Evolutionary conservation across 176 grass and related monocot species (phyloP).

Genomic region (Ensete glaucum): DNA sequence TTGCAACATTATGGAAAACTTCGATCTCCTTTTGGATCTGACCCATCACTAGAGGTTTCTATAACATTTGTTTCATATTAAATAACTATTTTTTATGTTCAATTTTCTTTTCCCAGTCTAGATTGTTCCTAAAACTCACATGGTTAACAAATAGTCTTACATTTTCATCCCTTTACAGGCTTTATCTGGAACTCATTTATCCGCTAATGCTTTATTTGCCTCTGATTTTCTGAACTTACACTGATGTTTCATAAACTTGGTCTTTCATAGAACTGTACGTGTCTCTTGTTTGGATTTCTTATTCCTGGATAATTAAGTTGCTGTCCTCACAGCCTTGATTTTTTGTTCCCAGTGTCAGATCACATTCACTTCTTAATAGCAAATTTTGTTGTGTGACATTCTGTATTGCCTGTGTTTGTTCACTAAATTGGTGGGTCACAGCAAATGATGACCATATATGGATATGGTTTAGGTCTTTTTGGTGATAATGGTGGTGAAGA

Average conservation of each 20-base stretch:
- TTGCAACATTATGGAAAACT: slow-evolving; percentile 93
- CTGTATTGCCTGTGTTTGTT: no score
- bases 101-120: neutral
- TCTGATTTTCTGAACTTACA: neutral
- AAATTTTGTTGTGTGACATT: no score
- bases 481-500: neutral
- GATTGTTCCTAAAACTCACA: slow-evolving; percentile 3
- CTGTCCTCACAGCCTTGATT: no score
- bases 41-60: slow-evolving; percentile 67
- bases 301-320: neutral
- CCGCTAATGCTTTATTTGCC: neutral
- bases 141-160: neutral
- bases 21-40: slow-evolving; percentile 85
- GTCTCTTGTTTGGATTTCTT: neutral
- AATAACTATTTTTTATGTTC: neutral
- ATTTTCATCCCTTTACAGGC: neutral
- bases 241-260: neutral
- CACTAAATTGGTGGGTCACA: no score
- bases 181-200: neutral
- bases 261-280: neutral
- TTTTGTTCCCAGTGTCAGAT: no score
- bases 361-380: no score
- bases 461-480: neutral
- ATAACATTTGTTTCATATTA: neutral
- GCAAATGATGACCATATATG: neutral